Evolutionary conservation across 2,329 filamentous ascomycete species (phyloP).

Genomic region (Bipolaris cookei): DNA sequence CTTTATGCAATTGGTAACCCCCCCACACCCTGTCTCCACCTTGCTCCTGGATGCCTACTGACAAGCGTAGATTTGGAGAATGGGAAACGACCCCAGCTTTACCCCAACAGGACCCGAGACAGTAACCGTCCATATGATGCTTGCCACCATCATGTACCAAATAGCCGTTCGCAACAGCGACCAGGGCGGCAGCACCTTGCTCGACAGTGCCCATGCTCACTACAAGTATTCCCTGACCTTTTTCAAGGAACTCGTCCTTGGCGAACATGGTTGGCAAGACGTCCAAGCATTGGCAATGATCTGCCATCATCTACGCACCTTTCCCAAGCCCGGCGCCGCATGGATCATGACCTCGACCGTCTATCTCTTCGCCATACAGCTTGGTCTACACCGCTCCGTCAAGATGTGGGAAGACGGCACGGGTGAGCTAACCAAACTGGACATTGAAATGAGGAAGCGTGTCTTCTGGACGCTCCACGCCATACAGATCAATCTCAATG

Average conservation of each 20-base stretch:
- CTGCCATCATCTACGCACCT: conserved; percentile 73
- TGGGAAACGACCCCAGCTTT: conserved; percentile 74
- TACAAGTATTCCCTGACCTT: conserved; percentile 77
- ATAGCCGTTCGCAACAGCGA: conserved; percentile 71
- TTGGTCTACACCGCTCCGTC: conserved; percentile 75
- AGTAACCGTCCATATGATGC: conserved; percentile 78
- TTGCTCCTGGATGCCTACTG: background rate
- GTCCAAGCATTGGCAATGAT: conserved; percentile 78
- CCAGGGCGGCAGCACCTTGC: conserved; percentile 52
- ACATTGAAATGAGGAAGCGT: conserved; percentile 78
- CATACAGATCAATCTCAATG: conserved; percentile 71
- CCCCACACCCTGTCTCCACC: background rate
- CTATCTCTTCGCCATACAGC: conserved; percentile 72
- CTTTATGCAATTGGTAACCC: conserved; percentile 71
- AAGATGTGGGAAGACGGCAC: conserved; percentile 61
- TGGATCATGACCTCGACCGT: conserved; percentile 71
- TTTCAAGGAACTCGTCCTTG: conserved; percentile 68
- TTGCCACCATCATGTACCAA: conserved; percentile 79
- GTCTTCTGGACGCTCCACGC: conserved; percentile 76
- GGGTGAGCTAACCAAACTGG: conserved; percentile 59
- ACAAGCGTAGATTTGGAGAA: conserved; percentile 65
- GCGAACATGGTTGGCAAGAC: conserved; percentile 67
- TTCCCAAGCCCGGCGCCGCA: conserved; percentile 79
- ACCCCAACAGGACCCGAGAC: conserved; percentile 68
- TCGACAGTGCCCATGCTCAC: conserved; percentile 74